Base-by-base conservation (phyloP, 441 rosid genomes). In the Croton setiger region DNA sequence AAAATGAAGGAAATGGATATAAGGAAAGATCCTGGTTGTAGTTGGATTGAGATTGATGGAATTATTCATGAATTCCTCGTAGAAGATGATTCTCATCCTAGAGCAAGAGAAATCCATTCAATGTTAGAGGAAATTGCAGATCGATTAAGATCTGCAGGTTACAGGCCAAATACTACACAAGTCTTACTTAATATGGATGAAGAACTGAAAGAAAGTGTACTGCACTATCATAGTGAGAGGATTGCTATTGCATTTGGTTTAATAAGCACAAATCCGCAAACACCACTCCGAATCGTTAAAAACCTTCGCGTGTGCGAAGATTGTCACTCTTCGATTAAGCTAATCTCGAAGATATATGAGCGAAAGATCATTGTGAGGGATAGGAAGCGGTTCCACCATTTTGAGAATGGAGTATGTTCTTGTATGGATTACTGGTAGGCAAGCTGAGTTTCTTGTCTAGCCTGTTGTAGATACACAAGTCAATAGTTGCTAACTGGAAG, bases 11-110 rank as follows among this genome's bases (percentile, higher is more conserved):
- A 87, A 72, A 74, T 76, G 80, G 85, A 85, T 63, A 76, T 85
- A 44, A 83, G 85, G 75, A 89, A 89, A 75, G 92, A 87, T 63
- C 92, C 88, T 0, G 95, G 90, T 21, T 83, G 85, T 70, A 87
- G 95, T 67, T 89, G 87, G 88, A 79, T 89, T 33, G 88, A 89
- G 63, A 60, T 87, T 47, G 77, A 84, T 66, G 92, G 89, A 18
- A 70, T 12, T 41, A 69, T 87, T 31, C 87, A 89, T 27, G 87
- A 85, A 54, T 89, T 87, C 70, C 79, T 79, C 54, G 90, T 83
- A 47, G 90, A 87, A 74, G 95, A 87, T 61, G 79, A 80, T 49
- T 75, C 83, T 23, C 88, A 89, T 75, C 88, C 85, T 0, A 76
- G 72, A 71, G 80, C 80, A 4, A 18, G 74, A 72, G 84, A 82